Evolutionary conservation across 306 rosid genomes (phyloP).

Genomic region (Cyamopsis tetragonoloba): DNA sequence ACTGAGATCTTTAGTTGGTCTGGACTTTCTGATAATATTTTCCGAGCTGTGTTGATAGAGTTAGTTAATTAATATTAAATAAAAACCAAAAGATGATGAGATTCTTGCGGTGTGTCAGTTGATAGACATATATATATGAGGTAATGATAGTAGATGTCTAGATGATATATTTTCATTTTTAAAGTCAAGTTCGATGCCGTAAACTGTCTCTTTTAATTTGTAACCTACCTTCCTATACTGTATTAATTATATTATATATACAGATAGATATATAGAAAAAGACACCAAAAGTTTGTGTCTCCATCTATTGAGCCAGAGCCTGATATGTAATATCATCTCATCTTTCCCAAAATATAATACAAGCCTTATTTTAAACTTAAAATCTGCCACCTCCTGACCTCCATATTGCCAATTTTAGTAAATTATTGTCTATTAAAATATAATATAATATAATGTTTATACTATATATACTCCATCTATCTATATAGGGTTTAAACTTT

Average conservation of each 20-base stretch:
- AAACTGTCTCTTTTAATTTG: neutral
- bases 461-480: too few species aligned
- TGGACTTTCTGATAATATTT: neutral
- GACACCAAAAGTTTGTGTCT: neutral
- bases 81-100: neutral
- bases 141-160: too few species aligned
- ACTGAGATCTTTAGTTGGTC: conserved; percentile 23
- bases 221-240: neutral
- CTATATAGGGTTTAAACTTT: too few species aligned
- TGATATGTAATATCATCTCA: neutral
- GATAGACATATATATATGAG: neutral
- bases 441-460: too few species aligned
- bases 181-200: conserved; percentile 20
- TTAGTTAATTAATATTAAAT: neutral
- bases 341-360: neutral
- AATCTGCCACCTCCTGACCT: neutral
- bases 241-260: neutral
- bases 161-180: neutral
- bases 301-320: conserved; percentile 12
- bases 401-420: neutral
- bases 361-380: neutral
- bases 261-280: too few species aligned
- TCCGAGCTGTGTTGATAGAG: neutral
- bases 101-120: neutral
- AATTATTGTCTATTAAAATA: neutral